Evolutionary conservation across 371 early-diverging fungal genomes (phyloP).

Genomic region (Rhizopus stolonifer): DNA sequence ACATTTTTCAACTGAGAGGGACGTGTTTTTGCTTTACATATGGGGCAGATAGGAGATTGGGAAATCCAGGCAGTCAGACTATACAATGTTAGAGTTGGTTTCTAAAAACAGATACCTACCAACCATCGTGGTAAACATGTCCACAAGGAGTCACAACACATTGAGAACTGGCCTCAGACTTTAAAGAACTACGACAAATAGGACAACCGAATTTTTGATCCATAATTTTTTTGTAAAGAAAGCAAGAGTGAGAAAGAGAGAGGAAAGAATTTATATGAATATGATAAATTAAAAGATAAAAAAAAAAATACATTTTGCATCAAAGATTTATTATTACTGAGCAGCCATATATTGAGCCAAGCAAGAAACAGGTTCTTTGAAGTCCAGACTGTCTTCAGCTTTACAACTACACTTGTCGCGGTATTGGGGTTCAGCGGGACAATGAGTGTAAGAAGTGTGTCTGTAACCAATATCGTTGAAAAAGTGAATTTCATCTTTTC

Average conservation of each 20-base stretch:
- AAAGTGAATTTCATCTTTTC: slow-evolving; percentile 80
- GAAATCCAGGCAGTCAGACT: neutral
- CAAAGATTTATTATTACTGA: no score
- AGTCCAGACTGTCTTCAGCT: slow-evolving; percentile 43
- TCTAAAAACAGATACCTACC: no score
- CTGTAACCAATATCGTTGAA: slow-evolving; percentile 82
- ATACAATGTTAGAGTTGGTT: no score
- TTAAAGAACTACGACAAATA: neutral
- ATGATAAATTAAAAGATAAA: no score
- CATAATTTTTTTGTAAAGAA: neutral
- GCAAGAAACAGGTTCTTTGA: slow-evolving; percentile 1
- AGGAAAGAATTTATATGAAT: no score
- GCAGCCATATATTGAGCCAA: neutral
- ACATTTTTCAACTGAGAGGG: neutral
- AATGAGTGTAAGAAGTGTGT: slow-evolving; percentile 70
- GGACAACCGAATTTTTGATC: neutral
- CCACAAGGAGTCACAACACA: neutral
- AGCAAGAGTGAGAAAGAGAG: neutral
- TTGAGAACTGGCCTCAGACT: neutral
- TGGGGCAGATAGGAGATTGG: neutral
- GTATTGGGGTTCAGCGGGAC: slow-evolving; percentile 59
- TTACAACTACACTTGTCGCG: slow-evolving; percentile 60
- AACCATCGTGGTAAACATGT: neutral
- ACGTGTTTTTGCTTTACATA: neutral
- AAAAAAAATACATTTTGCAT: no score